A percentile compares a stretch with the other conserved stretches of the same genome.
Evolutionary conservation across 2,329 filamentous ascomycete species (phyloP).

Genomic region (Penicillium sp.): DNA sequence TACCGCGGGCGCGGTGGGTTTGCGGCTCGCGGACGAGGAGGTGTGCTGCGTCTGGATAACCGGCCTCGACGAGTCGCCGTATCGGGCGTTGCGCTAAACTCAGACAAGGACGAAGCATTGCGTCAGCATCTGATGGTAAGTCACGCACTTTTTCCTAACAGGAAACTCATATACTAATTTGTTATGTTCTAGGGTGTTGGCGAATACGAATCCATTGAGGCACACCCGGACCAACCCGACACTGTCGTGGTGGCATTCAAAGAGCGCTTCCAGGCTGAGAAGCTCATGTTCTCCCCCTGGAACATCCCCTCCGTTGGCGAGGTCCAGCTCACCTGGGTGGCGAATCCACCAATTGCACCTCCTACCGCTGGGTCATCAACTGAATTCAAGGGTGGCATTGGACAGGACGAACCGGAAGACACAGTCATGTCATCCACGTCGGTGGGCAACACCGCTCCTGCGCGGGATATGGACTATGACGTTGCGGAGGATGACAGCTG

Average conservation of each 20-base stretch:
- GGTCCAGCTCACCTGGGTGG: constrained; percentile 56
- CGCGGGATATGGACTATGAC: constrained; percentile 49
- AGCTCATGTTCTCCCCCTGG: constrained; percentile 48
- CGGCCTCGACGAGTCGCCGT: constrained; percentile 55
- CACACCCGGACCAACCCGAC: constrained; percentile 39
- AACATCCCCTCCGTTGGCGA: constrained; percentile 53
- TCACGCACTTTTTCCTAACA: neutral
- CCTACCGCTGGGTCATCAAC: constrained; percentile 12
- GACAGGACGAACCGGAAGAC: constrained; percentile 29
- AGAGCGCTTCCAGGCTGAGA: constrained; percentile 54
- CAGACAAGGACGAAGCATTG: constrained; percentile 54
- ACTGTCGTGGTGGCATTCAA: constrained; percentile 47
- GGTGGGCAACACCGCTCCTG: constrained; percentile 6
- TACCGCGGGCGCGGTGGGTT: constrained; percentile 45
- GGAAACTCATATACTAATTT: neutral
- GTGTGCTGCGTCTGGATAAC: constrained; percentile 58
- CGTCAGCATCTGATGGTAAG: constrained; percentile 55
- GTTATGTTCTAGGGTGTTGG: constrained; percentile 40
- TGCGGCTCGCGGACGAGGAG: constrained; percentile 43
- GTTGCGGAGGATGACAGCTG: constrained; percentile 51
- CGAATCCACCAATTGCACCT: constrained; percentile 34
- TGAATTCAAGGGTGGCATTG: constrained; percentile 24
- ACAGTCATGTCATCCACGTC: constrained; percentile 31
- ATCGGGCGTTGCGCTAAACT: constrained; percentile 46
- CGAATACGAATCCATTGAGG: constrained; percentile 47